Evolutionary conservation across 148 eudicot species (phyloP).

Genomic region (Pouteria glomerata): DNA sequence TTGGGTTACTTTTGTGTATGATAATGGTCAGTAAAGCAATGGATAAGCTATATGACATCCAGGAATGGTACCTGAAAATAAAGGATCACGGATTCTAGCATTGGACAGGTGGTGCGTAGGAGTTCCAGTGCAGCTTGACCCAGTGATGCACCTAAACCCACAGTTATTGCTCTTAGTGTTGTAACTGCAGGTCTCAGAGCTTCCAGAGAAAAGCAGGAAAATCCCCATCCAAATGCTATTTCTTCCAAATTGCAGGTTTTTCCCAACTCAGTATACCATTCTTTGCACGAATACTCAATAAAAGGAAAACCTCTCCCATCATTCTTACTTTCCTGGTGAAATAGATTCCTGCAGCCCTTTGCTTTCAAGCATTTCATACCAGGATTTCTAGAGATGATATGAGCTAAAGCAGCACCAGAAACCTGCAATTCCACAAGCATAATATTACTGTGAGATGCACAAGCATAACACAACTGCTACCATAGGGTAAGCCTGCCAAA

Average conservation of each 20-base stretch:
- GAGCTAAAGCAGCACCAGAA: conserved; percentile 52
- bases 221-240: conserved; percentile 83
- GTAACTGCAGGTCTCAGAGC: conserved; percentile 46
- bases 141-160: conserved; percentile 83
- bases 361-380: conserved; percentile 50
- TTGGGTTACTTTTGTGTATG: neutral
- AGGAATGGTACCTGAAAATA: conserved; percentile 66
- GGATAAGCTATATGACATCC: neutral
- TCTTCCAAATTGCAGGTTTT: conserved; percentile 61
- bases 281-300: conserved; percentile 17
- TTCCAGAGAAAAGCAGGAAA: conserved; percentile 45
- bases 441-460: conserved; percentile 11
- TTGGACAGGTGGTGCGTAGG: conserved; percentile 52
- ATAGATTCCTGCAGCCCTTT: conserved; percentile 59
- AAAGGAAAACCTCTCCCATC: conserved; percentile 16
- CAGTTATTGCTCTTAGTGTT: conserved; percentile 41
- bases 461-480: neutral
- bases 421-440: conserved; percentile 45
- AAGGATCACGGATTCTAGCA: conserved; percentile 60
- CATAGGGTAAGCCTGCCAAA: neutral
- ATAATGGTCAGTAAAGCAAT: neutral
- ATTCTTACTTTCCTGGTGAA: conserved; percentile 16
- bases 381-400: conserved; percentile 43
- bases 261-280: conserved; percentile 39
- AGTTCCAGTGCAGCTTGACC: conserved; percentile 58